Percentiles rank a stretch among this genome's conserved stretches.
Conservation (phyloP, 1,284 basidiomycete species). For the Puccinia horiana region DNA sequence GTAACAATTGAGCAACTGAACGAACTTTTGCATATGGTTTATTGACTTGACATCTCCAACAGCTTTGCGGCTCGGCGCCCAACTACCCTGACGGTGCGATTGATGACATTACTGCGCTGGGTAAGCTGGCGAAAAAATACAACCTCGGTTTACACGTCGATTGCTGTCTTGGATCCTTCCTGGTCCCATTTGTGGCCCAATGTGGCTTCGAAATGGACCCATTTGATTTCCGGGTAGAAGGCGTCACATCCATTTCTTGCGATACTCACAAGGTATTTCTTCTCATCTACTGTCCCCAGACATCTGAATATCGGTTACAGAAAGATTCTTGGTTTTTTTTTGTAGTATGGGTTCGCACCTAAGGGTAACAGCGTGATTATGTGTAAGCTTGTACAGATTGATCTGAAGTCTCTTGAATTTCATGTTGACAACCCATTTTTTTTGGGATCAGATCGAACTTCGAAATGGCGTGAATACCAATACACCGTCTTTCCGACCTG, state of each 20-base stretch:
- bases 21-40: slow-evolving; percentile 32
- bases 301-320: neutral
- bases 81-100: slow-evolving; percentile 57
- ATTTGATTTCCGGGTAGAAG: slow-evolving; percentile 86
- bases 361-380: slow-evolving; percentile 63
- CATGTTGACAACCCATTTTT: slow-evolving; percentile 30
- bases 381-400: neutral
- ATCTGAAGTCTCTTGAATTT: neutral
- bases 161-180: slow-evolving; percentile 84
- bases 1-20: neutral
- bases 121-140: slow-evolving; percentile 71
- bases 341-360: slow-evolving; percentile 76
- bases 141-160: slow-evolving; percentile 85
- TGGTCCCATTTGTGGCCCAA: slow-evolving; percentile 80
- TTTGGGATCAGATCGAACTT: slow-evolving; percentile 53
- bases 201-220: slow-evolving; percentile 61
- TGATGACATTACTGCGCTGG: slow-evolving; percentile 82
- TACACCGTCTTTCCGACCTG: slow-evolving; percentile 58
- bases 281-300: slow-evolving; percentile 11
- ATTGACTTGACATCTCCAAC: neutral
- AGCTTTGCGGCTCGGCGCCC: slow-evolving; percentile 51
- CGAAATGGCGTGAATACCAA: slow-evolving; percentile 55
- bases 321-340: slow-evolving; percentile 8
- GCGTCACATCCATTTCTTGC: slow-evolving; percentile 68
- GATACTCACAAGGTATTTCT: slow-evolving; percentile 79